phyloP scores from a whole-genome alignment of 2,329 filamentous ascomycete genomes.

The Endocalyx cinctus region DNA sequence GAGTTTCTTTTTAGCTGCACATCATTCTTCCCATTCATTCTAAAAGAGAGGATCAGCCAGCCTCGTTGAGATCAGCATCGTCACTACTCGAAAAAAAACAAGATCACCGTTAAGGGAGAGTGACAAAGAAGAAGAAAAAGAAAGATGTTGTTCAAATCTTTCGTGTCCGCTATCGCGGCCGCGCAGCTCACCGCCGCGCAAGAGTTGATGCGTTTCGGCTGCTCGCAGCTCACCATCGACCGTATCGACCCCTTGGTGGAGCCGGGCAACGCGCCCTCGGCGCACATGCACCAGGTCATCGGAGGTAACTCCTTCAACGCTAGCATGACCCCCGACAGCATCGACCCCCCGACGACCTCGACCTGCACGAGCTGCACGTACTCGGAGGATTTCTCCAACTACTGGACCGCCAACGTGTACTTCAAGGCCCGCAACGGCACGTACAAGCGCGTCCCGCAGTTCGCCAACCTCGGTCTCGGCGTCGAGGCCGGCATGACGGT shows the following conservation, averaged over 20 bases:
- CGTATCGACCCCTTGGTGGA: constrained; percentile 27
- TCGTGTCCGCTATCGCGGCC: constrained; percentile 23
- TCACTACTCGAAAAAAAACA: not conserved
- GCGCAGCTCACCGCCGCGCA: constrained; percentile 22
- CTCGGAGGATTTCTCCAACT: constrained; percentile 29
- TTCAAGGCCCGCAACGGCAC: constrained; percentile 27
- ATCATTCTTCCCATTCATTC: constrained; percentile 1
- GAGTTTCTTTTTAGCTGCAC: constrained; percentile 8
- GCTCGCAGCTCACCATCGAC: constrained; percentile 31
- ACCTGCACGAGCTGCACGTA: constrained; percentile 28
- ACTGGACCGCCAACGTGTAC: constrained; percentile 29
- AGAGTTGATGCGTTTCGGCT: constrained; percentile 32
- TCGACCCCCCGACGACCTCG: constrained; percentile 21
- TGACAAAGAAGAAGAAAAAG: constrained; percentile 6
- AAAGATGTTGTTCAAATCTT: constrained; percentile 25
- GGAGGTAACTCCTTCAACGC: constrained; percentile 29
- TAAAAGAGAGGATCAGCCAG: not conserved
- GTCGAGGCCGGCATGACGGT: constrained; percentile 26
- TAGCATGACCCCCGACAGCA: constrained; percentile 19
- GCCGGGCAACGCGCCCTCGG: constrained; percentile 24
- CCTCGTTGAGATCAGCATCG: not conserved
- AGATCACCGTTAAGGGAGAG: constrained; percentile 2
- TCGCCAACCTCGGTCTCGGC: constrained; percentile 24
- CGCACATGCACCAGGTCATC: constrained; percentile 28
- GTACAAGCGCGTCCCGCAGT: constrained; percentile 27